These are phyloP conservation scores for Aspergillus carlsbadensis DNA, from an alignment of 495 filamentous ascomycete species.

Conservation along the genomic window DNA sequence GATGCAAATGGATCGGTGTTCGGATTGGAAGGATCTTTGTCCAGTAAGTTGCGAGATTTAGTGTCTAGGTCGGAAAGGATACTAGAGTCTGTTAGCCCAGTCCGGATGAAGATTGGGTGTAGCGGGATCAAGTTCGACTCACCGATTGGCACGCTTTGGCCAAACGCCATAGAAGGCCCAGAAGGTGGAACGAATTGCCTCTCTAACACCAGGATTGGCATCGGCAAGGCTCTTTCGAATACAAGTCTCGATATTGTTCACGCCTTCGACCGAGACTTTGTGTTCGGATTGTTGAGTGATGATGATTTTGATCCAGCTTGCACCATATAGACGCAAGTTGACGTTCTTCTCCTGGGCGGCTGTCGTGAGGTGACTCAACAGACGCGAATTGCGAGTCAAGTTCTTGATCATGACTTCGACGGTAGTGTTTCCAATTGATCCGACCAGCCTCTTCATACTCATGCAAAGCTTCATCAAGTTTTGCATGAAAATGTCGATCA, in stretches of 20 bases:
- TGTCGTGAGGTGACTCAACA: slow-evolving; percentile 77
- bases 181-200: slow-evolving; percentile 78
- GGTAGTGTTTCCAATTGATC: slow-evolving; percentile 72
- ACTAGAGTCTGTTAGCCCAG: slow-evolving; percentile 41
- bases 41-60: slow-evolving; percentile 69
- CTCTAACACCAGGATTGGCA: slow-evolving; percentile 82
- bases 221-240: slow-evolving; percentile 84
- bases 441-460: slow-evolving; percentile 85
- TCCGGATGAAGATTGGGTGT: not conserved
- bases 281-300: slow-evolving; percentile 75
- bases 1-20: slow-evolving; percentile 53
- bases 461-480: slow-evolving; percentile 85
- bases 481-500: slow-evolving; percentile 88
- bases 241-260: slow-evolving; percentile 82
- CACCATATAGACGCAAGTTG: slow-evolving; percentile 71
- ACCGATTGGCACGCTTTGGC: slow-evolving; percentile 75
- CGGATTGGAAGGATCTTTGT: slow-evolving; percentile 79
- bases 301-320: slow-evolving; percentile 81
- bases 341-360: slow-evolving; percentile 92
- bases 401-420: slow-evolving; percentile 73
- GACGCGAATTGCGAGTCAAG: slow-evolving; percentile 71
- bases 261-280: slow-evolving; percentile 75
- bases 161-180: slow-evolving; percentile 78
- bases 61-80: slow-evolving; percentile 74
- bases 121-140: slow-evolving; percentile 28